Evolutionary conservation across 208 protist species (phyloP).

Genomic region (Porcisia hertigi): DNA sequence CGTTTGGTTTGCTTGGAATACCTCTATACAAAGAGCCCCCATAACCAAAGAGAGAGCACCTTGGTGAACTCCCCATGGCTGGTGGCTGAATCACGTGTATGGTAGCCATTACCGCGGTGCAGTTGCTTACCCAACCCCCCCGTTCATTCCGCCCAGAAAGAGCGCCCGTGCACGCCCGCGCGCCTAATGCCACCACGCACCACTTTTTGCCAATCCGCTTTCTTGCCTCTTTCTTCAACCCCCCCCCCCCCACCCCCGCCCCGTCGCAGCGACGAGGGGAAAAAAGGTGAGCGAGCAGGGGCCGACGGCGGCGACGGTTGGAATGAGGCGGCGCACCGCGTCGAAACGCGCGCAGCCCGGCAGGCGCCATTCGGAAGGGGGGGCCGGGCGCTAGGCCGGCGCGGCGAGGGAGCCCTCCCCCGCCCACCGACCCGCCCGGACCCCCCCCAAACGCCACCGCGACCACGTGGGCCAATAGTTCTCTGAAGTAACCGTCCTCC

Average conservation of each 20-base stretch:
- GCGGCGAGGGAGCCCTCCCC: neutral
- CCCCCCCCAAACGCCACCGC: neutral
- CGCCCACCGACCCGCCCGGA: too few species aligned
- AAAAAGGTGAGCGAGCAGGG: constrained; percentile 5
- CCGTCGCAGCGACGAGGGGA: neutral
- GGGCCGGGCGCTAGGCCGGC: too few species aligned
- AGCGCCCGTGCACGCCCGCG: neutral
- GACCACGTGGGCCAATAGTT: neutral
- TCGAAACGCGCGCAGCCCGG: constrained; percentile 13
- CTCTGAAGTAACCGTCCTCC: constrained; percentile 30
- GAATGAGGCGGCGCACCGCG: constrained; percentile 8
- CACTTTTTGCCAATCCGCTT: neutral
- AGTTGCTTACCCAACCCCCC: neutral
- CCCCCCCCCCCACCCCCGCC: neutral
- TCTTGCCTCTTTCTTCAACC: neutral
- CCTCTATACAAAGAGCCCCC: neutral
- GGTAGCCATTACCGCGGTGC: neutral
- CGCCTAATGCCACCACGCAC: too few species aligned
- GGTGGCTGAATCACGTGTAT: neutral
- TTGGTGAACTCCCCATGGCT: neutral
- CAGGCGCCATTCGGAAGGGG: neutral
- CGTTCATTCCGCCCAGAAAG: neutral
- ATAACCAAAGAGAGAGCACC: neutral
- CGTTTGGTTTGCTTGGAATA: neutral
- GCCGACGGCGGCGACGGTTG: constrained; percentile 28